These are phyloP conservation scores for Lanmaoa pseudosensibilis DNA, from an alignment of 768 basidiomycete genomes.

Conservation along the genomic window DNA sequence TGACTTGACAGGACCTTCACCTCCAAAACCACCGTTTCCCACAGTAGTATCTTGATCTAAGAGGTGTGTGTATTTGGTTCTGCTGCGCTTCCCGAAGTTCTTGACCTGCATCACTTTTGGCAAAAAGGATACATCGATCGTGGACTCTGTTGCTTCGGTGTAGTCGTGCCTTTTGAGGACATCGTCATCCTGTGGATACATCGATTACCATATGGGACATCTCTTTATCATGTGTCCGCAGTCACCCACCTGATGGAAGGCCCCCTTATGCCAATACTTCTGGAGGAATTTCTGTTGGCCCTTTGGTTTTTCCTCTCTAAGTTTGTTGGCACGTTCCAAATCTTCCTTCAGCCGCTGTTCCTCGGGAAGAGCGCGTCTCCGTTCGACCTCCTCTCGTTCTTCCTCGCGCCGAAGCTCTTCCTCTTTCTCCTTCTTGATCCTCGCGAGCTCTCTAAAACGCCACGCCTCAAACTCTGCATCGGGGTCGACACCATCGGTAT, in stretches of 20 bases:
- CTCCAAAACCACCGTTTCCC: constrained; percentile 64
- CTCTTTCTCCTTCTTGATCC: constrained; percentile 94
- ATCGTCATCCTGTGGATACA: constrained; percentile 70
- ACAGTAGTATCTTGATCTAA: constrained; percentile 90
- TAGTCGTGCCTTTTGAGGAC: constrained; percentile 82
- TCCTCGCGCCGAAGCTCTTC: constrained; percentile 76
- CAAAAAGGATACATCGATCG: constrained; percentile 82
- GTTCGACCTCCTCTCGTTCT: constrained; percentile 89
- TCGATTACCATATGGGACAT: constrained; percentile 14
- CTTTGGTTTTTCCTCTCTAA: constrained; percentile 85
- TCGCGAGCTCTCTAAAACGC: constrained; percentile 89
- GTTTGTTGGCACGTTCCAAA: constrained; percentile 77
- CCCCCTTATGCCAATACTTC: constrained; percentile 99
- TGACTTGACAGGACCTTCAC: constrained; percentile 49
- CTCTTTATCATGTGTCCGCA: neutral
- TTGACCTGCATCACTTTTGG: constrained; percentile 97
- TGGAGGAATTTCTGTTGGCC: constrained; percentile 92
- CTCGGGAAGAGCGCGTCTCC: constrained; percentile 89
- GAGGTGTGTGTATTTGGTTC: constrained; percentile 95
- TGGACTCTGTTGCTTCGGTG: constrained; percentile 86
- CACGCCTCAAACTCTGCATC: constrained; percentile 92
- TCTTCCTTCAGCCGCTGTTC: constrained; percentile 92
- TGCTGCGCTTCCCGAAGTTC: constrained; percentile 89
- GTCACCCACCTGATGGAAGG: constrained; percentile 85
- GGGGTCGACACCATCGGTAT: constrained; percentile 91